Base-by-base conservation (phyloP, 768 basidiomycete genomes). In the Tylopilus plumbeoviolaceoides region DNA sequence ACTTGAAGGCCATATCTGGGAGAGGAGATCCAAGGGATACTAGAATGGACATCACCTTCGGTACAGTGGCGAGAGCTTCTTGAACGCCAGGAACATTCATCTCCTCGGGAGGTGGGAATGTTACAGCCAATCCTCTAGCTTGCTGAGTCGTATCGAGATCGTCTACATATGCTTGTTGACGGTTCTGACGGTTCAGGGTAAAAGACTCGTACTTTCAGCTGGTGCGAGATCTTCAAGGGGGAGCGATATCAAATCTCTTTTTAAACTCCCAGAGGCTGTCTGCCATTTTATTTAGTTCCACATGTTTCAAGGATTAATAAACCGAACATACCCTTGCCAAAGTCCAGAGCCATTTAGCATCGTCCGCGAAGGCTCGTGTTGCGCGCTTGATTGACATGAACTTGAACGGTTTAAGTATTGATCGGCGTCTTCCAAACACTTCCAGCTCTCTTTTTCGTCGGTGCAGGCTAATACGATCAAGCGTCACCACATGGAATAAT, bases 201-300 rank as follows among this genome's bases (percentile, higher is more conserved):
- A 35, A 17, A 15, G 9, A 17, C 7, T 4, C 35, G 17, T 35
- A 35, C 35, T 17, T 35, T 39, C 44, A 11, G 49, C 50, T 15
- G 23, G 20, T 15, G 21, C 40, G 10, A 58, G 3, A 4, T 58
- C 9, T 0, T 17, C 23, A 4, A 39, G 12, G 8, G 49, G 4
- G 1, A 36, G 35, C 1, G 55, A 58, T 15, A 58, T 7, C 3
- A 52, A 0, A 0, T n/a, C 5, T 28, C 50, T 58, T 21, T 41
- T 53, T 20, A 53, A 39, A 9, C 8, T 33, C 3, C 53, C 47
- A n/a, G 56, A 58, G 7, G 50, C 58, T 7, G 50, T 28, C 50
- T 49, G 20, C 2, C 3, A 15, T 25, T 15, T 10, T 21, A 15
- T 25, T 44, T n/a, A 54, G 44, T 20, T 15, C n/a, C 14, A 0